Conservation (phyloP, 1,139 yeast genomes). For the Debaryomycetaceae sp. region DNA sequence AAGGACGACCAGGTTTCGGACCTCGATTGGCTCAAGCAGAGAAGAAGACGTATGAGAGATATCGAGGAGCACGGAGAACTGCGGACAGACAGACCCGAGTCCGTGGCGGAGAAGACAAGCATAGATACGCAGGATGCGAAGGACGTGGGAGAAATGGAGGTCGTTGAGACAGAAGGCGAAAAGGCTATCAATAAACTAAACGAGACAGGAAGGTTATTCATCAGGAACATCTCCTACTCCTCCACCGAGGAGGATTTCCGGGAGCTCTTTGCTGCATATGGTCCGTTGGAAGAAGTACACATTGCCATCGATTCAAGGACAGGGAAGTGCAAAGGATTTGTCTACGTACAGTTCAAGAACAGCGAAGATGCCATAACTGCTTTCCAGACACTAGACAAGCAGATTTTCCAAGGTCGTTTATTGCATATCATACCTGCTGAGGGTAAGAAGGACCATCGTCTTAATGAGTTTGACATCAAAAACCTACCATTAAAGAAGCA, state of each 20-base stretch:
- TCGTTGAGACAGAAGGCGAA: conserved; percentile 10
- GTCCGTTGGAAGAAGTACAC: conserved; percentile 75
- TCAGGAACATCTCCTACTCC: conserved; percentile 80
- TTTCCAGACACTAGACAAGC: conserved; percentile 70
- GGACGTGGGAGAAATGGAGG: conserved; percentile 5
- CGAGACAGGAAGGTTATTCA: conserved; percentile 77
- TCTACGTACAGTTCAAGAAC: conserved; percentile 69
- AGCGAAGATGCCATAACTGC: conserved; percentile 76
- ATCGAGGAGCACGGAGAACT: conserved; percentile 22
- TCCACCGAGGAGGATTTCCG: conserved; percentile 79
- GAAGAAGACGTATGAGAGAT: conserved; percentile 72
- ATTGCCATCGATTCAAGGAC: conserved; percentile 88
- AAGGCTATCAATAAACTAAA: conserved; percentile 47
- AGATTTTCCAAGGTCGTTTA: conserved; percentile 90
- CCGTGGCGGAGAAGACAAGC: conserved; percentile 7
- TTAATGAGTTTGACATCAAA: conserved; percentile 87
- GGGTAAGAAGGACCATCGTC: conserved; percentile 68
- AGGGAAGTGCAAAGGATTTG: conserved; percentile 90
- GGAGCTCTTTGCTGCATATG: conserved; percentile 53
- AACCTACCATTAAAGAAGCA: conserved; percentile 92
- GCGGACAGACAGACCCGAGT: conserved; percentile 5
- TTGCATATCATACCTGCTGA: conserved; percentile 87
- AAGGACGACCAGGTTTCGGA: conserved; percentile 63
- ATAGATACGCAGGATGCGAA: neutral
- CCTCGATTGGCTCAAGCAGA: conserved; percentile 81